Evolutionary conservation across 2,329 filamentous ascomycete genomes (phyloP), one percentile per base, ranked within the genome.

Genomic region (Hypoxylon sp.): DNA sequence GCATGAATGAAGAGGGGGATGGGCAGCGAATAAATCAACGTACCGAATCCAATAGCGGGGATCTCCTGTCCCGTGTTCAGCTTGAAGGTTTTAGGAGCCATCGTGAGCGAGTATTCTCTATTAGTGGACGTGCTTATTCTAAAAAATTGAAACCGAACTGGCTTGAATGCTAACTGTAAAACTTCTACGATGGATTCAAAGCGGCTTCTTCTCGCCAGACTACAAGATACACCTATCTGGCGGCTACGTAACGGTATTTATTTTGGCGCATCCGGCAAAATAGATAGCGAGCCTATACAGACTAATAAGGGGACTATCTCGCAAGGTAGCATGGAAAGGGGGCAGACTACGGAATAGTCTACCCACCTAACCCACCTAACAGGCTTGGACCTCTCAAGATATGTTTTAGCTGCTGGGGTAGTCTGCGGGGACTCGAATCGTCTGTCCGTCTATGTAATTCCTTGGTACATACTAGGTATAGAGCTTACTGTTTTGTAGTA

Each of bases 21-120:
- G 46, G 48, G 49, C 19, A 28, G 23, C 43, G 34, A 55, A 60
- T 17, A 50, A 21, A 36, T 25, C 0, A 19, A 73, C 82, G 50
- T 81, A 89, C 87, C 89, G 30, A 91, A 83, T 57, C 88, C 89
- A 19, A 91, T 77, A 41, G 89, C 86, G 52, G 89, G 89, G 67
- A 91, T 91, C 69, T 87, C 81, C 62, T 83, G 80, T 64, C 89
- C 89, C 38, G 84, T 90, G 82, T 91, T 91, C 72, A 91, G 85
- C 75, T 86, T 89, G 80, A 88, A 90, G 21, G 81, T 83, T 69
- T 85, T 82, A 71, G 83, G 82, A 64, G 85, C 80, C 86, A 89
- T 89, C 68, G 60, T 82, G 74, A 66, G 63, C 30, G 25, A 50
- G 36, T 55, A 19, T 58, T 7, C 17, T 52, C 30, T 48, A 13